These are phyloP conservation scores for Myriosclerotinia scirpicola DNA, from an alignment of 2,329 filamentous ascomycete species.

Conservation along the genomic window DNA sequence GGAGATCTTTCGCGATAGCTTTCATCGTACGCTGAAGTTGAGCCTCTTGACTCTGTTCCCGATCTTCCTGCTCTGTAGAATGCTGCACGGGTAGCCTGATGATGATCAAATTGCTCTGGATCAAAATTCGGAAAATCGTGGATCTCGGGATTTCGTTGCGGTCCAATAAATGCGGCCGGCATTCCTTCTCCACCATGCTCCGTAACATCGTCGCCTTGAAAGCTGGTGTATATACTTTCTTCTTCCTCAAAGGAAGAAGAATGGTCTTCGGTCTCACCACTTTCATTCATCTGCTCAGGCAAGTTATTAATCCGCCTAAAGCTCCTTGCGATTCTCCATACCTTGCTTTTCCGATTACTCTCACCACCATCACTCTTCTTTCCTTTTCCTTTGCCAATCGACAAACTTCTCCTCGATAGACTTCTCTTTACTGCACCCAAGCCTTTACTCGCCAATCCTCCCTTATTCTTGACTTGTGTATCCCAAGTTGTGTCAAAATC, in stretches of 20 bases:
- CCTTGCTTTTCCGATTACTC: background rate
- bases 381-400: background rate
- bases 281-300: background rate
- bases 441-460: background rate
- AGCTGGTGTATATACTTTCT: background rate
- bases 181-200: background rate
- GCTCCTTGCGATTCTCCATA: background rate
- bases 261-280: background rate
- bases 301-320: background rate
- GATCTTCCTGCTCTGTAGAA: background rate
- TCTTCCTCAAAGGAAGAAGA: background rate
- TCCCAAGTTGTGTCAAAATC: background rate
- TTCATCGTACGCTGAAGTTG: background rate
- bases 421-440: background rate
- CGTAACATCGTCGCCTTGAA: slow-evolving; percentile 9
- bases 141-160: slow-evolving; percentile 1
- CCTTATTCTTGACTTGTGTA: background rate
- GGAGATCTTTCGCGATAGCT: background rate
- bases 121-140: slow-evolving; percentile 7
- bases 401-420: background rate
- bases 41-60: background rate
- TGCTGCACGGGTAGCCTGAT: too few species aligned
- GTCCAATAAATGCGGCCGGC: background rate
- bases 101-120: background rate
- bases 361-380: background rate